These are phyloP conservation scores for Barnettozyma sp. DNA, from an alignment of 805 yeast genomes.

Conservation along the genomic window DNA sequence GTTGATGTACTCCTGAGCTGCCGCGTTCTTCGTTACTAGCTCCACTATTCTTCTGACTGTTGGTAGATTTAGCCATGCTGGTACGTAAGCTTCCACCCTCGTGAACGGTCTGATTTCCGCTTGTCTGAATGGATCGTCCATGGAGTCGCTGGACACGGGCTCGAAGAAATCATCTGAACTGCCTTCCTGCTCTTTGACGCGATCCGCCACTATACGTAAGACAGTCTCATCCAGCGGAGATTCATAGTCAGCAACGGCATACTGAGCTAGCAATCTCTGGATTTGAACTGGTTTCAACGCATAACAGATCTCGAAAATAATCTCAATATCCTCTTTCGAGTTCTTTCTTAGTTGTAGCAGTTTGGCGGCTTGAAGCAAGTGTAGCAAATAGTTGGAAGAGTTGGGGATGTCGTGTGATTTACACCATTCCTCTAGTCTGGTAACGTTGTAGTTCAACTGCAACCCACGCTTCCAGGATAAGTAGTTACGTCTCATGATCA, in stretches of 20 bases:
- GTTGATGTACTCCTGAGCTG: slow-evolving; percentile 48
- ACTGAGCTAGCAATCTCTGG: slow-evolving; percentile 84
- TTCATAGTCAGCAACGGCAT: slow-evolving; percentile 90
- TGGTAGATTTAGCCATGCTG: slow-evolving; percentile 89
- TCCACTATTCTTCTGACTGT: slow-evolving; percentile 83
- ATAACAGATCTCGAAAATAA: slow-evolving; percentile 91
- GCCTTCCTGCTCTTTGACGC: slow-evolving; percentile 54
- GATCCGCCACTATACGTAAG: slow-evolving; percentile 71
- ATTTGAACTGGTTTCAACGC: slow-evolving; percentile 92
- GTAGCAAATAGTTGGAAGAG: slow-evolving; percentile 77
- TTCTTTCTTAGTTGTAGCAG: slow-evolving; percentile 86
- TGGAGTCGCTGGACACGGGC: slow-evolving; percentile 63
- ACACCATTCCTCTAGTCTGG: slow-evolving; percentile 98
- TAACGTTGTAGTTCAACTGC: slow-evolving; percentile 92
- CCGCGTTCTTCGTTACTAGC: slow-evolving; percentile 76
- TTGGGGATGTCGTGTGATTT: slow-evolving; percentile 87
- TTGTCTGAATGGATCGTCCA: slow-evolving; percentile 76
- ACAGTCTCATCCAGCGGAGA: slow-evolving; percentile 82
- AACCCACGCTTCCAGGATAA: slow-evolving; percentile 97
- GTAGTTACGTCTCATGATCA: slow-evolving; percentile 90
- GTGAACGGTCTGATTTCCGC: slow-evolving; percentile 72
- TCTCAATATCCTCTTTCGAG: slow-evolving; percentile 81
- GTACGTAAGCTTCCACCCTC: slow-evolving; percentile 84
- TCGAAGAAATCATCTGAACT: slow-evolving; percentile 63
- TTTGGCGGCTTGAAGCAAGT: slow-evolving; percentile 88